These are phyloP conservation scores for Arthrobotrys pseudoclavata DNA, from an alignment of 2,329 filamentous ascomycete species.

Conservation along the genomic window DNA sequence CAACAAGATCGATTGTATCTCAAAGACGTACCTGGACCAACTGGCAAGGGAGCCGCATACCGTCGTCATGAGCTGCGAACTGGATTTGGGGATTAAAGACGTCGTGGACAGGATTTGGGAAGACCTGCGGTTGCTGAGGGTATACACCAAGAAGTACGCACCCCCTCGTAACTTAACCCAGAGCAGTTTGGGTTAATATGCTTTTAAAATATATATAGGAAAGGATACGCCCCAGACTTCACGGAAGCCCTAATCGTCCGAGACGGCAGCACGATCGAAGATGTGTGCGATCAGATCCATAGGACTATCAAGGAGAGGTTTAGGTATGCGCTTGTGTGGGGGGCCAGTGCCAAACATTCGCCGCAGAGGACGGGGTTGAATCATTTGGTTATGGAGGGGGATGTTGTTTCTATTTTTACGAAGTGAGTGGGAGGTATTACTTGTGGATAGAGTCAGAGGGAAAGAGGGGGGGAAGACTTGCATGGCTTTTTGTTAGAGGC, in stretches of 20 bases:
- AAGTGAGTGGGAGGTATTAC: constrained; percentile 65
- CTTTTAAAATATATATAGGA: constrained; percentile 70
- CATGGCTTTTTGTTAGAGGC: neutral
- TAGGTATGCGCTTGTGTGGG: constrained; percentile 99
- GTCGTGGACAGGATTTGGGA: constrained; percentile 96
- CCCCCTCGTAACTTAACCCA: neutral
- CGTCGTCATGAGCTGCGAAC: constrained; percentile 96
- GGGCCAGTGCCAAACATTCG: constrained; percentile 92
- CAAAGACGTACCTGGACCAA: constrained; percentile 90
- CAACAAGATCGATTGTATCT: constrained; percentile 99
- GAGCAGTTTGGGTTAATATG: neutral
- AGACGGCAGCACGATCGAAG: constrained; percentile 88
- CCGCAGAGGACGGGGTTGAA: constrained; percentile 91
- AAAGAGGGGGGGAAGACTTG: neutral
- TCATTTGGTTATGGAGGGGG: constrained; percentile 80
- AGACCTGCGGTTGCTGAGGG: constrained; percentile 86
- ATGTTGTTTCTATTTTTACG: constrained; percentile 76
- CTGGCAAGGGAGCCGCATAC: constrained; percentile 93
- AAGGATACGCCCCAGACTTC: constrained; percentile 91
- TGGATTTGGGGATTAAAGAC: constrained; percentile 91
- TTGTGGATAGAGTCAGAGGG: too few relatives aligned
- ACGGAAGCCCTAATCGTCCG: constrained; percentile 92
- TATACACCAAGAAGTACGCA: constrained; percentile 85
- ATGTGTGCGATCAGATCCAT: constrained; percentile 96
- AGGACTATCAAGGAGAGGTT: constrained; percentile 96